These are phyloP conservation scores for Tolypocladium endophyticum DNA, from an alignment of 2,329 filamentous ascomycete species.

Conservation along the genomic window DNA sequence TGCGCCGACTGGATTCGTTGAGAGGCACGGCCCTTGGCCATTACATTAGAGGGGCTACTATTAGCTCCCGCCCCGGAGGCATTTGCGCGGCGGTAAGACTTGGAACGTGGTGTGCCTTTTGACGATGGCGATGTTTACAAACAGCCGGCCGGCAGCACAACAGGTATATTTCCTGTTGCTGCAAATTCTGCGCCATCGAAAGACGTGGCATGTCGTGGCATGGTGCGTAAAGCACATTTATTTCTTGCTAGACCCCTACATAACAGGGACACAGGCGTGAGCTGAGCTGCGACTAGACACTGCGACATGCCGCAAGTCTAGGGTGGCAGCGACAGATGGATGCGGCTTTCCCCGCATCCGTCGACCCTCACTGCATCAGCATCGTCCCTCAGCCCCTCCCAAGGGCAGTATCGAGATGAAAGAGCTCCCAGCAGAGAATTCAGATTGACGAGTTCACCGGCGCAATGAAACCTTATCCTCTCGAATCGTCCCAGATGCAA, in stretches of 20 bases:
- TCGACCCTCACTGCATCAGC: neutral
- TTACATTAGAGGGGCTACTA: no score
- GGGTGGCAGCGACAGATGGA: neutral
- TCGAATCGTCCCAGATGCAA: neutral
- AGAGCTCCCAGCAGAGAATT: neutral
- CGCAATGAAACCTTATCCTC: neutral
- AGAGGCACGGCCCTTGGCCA: neutral
- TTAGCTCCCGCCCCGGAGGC: no score
- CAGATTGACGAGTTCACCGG: neutral
- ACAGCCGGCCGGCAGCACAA: no score
- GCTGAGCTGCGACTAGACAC: neutral
- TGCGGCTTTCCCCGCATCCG: neutral
- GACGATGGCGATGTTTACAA: no score
- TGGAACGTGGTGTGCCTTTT: no score
- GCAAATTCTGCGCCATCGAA: no score
- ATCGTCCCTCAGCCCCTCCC: neutral
- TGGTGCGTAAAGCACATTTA: no score
- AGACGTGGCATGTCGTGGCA: no score
- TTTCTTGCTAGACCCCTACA: neutral
- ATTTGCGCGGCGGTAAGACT: no score
- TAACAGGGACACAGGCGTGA: neutral
- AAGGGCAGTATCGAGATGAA: neutral
- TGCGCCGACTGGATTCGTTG: neutral
- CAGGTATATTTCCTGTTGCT: no score
- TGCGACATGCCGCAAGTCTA: neutral